Evolutionary conservation across 2,329 filamentous ascomycete species (phyloP).

Genomic region (Cryphonectria naterciae): DNA sequence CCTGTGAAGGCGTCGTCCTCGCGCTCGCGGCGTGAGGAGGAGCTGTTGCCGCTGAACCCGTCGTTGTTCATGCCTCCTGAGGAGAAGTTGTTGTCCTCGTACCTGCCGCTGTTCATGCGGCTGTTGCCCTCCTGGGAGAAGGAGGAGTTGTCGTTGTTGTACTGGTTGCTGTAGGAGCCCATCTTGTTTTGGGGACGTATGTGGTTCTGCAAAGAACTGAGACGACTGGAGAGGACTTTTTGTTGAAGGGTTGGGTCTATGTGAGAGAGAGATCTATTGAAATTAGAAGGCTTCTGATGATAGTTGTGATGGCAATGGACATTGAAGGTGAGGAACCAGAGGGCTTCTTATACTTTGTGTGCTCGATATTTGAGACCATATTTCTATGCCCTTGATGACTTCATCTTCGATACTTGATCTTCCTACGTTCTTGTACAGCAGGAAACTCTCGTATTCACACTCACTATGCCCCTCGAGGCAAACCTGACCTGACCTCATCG

Average conservation of each 20-base stretch:
- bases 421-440: not conserved
- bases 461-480: not conserved
- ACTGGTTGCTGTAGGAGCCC: constrained; percentile 1
- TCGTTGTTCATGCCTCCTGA: constrained; percentile 7
- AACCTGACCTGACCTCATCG: not conserved
- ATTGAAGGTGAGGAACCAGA: not conserved
- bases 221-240: not conserved
- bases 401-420: not conserved
- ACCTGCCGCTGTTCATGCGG: not conserved
- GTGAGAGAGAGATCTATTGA: not conserved
- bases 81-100: not conserved
- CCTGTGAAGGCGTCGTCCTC: not conserved
- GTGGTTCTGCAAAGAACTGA: not conserved
- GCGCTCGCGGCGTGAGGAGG: constrained; percentile 9
- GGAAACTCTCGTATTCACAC: no score
- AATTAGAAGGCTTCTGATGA: not conserved
- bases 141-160: constrained; percentile 8
- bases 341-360: constrained; percentile 1
- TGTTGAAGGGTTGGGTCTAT: not conserved
- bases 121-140: not conserved
- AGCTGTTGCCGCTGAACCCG: not conserved
- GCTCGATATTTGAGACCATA: not conserved
- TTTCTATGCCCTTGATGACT: not conserved
- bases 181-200: not conserved
- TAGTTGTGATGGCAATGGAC: not conserved